phyloP scores from a whole-genome alignment of 306 rosid genomes.

The Gynostemma pentaphyllum region DNA sequence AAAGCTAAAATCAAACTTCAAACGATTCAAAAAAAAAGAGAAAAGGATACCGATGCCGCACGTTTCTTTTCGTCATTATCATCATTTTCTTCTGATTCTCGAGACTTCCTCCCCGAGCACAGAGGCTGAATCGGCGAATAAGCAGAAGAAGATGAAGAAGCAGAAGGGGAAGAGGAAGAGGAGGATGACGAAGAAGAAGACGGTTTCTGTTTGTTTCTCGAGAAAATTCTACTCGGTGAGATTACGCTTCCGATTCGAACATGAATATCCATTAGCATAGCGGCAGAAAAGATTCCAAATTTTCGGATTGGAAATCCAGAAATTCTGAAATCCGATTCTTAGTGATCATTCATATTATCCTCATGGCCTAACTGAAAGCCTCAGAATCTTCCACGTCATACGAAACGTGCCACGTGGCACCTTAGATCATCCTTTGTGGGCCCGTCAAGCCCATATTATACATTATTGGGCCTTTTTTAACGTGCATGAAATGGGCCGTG shows the following conservation, averaged over 20 bases:
- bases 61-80: slow-evolving; percentile 29
- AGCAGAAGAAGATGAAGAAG: slow-evolving; percentile 18
- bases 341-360: slow-evolving; percentile 21
- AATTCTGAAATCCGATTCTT: not conserved
- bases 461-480: slow-evolving; percentile 5
- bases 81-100: slow-evolving; percentile 29
- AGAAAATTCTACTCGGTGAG: slow-evolving; percentile 23
- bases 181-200: slow-evolving; percentile 4
- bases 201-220: slow-evolving; percentile 13
- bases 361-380: slow-evolving; percentile 14
- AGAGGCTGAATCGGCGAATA: slow-evolving; percentile 17
- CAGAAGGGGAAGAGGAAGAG: slow-evolving; percentile 3
- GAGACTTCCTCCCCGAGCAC: slow-evolving; percentile 37
- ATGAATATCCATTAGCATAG: slow-evolving; percentile 38
- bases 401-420: slow-evolving; percentile 11
- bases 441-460: not conserved
- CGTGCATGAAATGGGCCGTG: not conserved
- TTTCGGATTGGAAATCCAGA: not conserved
- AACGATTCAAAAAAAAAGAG: not conserved
- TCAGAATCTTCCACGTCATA: slow-evolving; percentile 21
- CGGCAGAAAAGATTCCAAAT: not conserved
- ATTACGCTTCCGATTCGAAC: slow-evolving; percentile 27
- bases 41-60: not conserved
- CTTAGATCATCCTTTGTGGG: slow-evolving; percentile 4
- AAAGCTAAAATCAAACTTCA: not conserved